Conservation (phyloP, 352 stramenopile genomes). For the Phytophthora pluvialis region DNA sequence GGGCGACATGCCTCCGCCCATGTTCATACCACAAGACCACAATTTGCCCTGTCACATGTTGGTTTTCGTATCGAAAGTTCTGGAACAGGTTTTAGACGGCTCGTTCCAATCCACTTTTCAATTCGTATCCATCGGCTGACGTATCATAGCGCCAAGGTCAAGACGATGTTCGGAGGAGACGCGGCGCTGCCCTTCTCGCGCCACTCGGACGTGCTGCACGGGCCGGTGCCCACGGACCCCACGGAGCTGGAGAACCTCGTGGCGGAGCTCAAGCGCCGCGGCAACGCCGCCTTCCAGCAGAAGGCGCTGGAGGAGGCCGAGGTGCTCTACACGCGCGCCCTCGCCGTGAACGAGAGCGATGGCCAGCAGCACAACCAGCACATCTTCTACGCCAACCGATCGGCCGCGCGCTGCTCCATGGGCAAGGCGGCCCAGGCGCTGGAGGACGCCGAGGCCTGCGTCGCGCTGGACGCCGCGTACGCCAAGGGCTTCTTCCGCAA, state of each 20-base stretch:
- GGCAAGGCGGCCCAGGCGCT: slow-evolving; percentile 71
- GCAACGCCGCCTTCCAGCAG: slow-evolving; percentile 88
- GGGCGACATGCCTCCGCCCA: background rate
- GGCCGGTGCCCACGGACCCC: slow-evolving; percentile 46
- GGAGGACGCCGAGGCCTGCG: slow-evolving; percentile 72
- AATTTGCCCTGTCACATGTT: slow-evolving; percentile 11
- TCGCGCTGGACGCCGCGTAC: slow-evolving; percentile 63
- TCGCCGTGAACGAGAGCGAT: slow-evolving; percentile 80
- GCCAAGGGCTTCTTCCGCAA: slow-evolving; percentile 88
- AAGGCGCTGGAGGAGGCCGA: slow-evolving; percentile 93
- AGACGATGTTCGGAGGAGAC: slow-evolving; percentile 72
- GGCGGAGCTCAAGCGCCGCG: slow-evolving; percentile 88
- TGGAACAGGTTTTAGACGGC: slow-evolving; percentile 9
- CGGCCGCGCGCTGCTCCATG: slow-evolving; percentile 85
- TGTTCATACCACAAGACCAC: slow-evolving; percentile 1
- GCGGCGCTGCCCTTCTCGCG: slow-evolving; percentile 74
- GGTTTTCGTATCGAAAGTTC: slow-evolving; percentile 26
- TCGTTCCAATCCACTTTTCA: slow-evolving; percentile 5
- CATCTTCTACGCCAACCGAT: slow-evolving; percentile 90
- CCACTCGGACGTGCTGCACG: slow-evolving; percentile 85
- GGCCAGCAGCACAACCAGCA: slow-evolving; percentile 66
- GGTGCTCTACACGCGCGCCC: slow-evolving; percentile 96
- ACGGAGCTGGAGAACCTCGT: slow-evolving; percentile 72
- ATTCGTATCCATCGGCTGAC: slow-evolving; percentile 4
- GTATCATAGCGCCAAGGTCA: background rate